These are phyloP conservation scores for Cyberlindnera mycetangii DNA, from an alignment of 805 yeast genomes.

Conservation along the genomic window DNA sequence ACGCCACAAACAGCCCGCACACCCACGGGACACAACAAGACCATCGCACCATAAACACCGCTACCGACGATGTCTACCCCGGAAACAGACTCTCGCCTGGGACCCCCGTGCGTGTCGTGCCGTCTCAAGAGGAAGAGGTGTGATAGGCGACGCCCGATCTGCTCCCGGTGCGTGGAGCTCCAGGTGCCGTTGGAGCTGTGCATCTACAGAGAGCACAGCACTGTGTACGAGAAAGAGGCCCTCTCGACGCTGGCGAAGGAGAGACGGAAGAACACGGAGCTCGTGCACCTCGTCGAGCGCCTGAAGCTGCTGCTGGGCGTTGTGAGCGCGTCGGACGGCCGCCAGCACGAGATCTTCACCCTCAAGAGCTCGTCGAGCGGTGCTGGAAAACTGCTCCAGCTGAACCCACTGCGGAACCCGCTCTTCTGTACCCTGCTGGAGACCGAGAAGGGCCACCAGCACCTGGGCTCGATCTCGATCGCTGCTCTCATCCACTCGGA, in stretches of 20 bases:
- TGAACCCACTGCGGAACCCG: constrained; percentile 9
- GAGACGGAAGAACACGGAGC: neutral
- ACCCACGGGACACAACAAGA: no score
- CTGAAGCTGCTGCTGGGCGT: neutral
- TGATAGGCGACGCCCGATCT: constrained; percentile 8
- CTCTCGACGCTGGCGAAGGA: neutral
- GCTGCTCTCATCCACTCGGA: constrained; percentile 2
- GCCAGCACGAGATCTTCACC: constrained; percentile 1
- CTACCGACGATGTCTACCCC: neutral
- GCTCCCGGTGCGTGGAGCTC: constrained; percentile 11
- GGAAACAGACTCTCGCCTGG: neutral
- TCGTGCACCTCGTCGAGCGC: neutral
- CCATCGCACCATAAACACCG: no score
- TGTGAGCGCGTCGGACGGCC: constrained; percentile 1
- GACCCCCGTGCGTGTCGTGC: constrained; percentile 5
- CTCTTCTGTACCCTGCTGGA: constrained; percentile 7
- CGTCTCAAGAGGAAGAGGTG: constrained; percentile 11
- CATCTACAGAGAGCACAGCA: constrained; percentile 6
- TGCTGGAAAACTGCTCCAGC: neutral
- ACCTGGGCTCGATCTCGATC: constrained; percentile 6
- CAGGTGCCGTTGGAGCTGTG: constrained; percentile 12
- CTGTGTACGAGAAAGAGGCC: constrained; percentile 3
- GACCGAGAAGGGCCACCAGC: neutral
- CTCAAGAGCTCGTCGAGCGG: neutral
- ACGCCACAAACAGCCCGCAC: no score